A percentile compares a stretch with the other conserved stretches of the same genome.
Evolutionary conservation across 352 stramenopile species (phyloP).

Genomic region (Globisporangium polare): DNA sequence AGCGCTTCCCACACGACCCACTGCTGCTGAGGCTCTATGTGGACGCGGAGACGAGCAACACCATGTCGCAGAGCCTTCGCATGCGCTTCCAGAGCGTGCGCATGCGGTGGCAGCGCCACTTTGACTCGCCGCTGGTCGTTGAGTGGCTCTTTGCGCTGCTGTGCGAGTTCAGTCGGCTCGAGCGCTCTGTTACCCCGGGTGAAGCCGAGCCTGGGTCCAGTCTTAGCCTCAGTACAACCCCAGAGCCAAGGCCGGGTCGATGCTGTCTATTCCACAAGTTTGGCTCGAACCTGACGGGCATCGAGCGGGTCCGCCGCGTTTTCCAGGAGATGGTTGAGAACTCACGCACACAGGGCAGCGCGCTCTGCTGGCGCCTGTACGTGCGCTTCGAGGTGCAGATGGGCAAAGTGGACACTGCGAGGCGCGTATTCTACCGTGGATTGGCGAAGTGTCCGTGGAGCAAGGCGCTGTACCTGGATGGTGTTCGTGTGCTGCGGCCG

Average conservation of each 20-base stretch:
- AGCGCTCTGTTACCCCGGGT: slow-evolving; percentile 26
- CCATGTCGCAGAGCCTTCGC: slow-evolving; percentile 67
- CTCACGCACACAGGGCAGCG: slow-evolving; percentile 43
- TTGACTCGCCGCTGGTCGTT: slow-evolving; percentile 54
- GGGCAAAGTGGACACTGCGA: slow-evolving; percentile 62
- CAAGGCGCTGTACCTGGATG: slow-evolving; percentile 72
- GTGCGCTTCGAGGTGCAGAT: slow-evolving; percentile 72
- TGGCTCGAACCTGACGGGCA: slow-evolving; percentile 44
- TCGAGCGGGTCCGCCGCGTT: slow-evolving; percentile 50
- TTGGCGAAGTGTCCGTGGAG: slow-evolving; percentile 74
- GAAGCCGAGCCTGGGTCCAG: slow-evolving; percentile 7
- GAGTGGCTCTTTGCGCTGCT: slow-evolving; percentile 79
- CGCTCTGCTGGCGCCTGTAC: slow-evolving; percentile 70
- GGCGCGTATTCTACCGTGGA: slow-evolving; percentile 72
- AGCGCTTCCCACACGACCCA: slow-evolving; percentile 34
- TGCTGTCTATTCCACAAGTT: slow-evolving; percentile 77
- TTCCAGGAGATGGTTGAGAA: slow-evolving; percentile 66
- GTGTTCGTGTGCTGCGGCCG: slow-evolving; percentile 47
- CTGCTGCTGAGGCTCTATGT: slow-evolving; percentile 69
- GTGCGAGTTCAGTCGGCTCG: slow-evolving; percentile 54
- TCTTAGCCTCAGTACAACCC: neutral
- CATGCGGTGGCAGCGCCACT: slow-evolving; percentile 41
- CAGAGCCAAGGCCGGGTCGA: neutral
- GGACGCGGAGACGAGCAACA: slow-evolving; percentile 65
- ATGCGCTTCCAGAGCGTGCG: slow-evolving; percentile 50